Evolutionary conservation across 495 filamentous ascomycete genomes (phyloP).

Genomic region (Aspergillus panamensis): DNA sequence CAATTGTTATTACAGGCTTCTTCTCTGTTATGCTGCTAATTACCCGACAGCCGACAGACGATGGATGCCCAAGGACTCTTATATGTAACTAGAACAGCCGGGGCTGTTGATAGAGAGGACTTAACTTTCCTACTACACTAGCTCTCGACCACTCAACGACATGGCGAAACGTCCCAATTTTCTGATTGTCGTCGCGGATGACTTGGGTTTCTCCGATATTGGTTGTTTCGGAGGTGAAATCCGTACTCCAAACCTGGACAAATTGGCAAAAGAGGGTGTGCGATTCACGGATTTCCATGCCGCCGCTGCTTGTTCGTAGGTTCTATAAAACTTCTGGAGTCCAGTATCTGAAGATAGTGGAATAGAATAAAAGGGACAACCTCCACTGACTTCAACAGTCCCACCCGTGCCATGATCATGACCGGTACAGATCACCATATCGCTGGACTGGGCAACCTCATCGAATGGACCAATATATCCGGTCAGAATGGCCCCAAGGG

Average conservation of each 20-base stretch:
- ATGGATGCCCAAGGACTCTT: constrained; percentile 4
- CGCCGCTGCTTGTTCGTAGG: constrained; percentile 58
- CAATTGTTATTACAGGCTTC: not conserved
- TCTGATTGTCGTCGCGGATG: constrained; percentile 60
- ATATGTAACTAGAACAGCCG: not conserved
- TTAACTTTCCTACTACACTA: not conserved
- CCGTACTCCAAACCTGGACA: constrained; percentile 57
- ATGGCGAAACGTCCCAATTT: constrained; percentile 56
- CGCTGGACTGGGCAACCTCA: constrained; percentile 45
- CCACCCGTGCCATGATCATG: constrained; percentile 59
- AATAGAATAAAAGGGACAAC: not conserved
- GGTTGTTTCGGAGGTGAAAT: constrained; percentile 62
- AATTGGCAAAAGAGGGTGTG: constrained; percentile 52
- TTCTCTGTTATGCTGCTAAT: not conserved
- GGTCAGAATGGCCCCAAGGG: constrained; percentile 46
- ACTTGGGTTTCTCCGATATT: constrained; percentile 61
- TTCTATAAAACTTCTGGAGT: not conserved
- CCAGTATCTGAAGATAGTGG: not conserved
- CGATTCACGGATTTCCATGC: constrained; percentile 63
- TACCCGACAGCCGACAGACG: constrained; percentile 34
- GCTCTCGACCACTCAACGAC: not conserved
- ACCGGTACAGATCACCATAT: constrained; percentile 48
- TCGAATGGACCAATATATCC: constrained; percentile 49
- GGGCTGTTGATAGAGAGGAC: not conserved
- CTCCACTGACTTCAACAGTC: constrained; percentile 26